A percentile compares a stretch with the other conserved stretches of the same genome.
These are phyloP conservation scores for Metschnikowia chrysomelidarum DNA, from an alignment of 805 yeast species.

Conservation along the genomic window DNA sequence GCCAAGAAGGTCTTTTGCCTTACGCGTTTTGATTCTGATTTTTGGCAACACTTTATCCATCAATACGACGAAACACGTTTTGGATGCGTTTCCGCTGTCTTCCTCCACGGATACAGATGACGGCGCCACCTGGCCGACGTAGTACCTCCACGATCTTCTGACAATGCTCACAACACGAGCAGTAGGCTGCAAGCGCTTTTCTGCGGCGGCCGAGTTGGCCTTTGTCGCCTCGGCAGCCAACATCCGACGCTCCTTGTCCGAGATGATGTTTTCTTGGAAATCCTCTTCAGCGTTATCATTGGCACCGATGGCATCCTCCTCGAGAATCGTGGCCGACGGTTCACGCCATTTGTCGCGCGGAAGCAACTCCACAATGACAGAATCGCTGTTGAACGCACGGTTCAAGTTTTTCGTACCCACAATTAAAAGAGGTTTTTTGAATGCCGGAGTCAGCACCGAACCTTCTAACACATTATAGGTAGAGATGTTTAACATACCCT, in stretches of 20 bases:
- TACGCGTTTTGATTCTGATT: conserved; percentile 81
- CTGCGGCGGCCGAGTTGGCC: conserved; percentile 47
- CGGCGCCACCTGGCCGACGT: conserved; percentile 90
- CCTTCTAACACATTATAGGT: conserved; percentile 91
- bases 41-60: conserved; percentile 90
- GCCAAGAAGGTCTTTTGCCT: conserved; percentile 78
- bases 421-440: conserved; percentile 77
- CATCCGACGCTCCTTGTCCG: conserved; percentile 68
- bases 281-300: conserved; percentile 60
- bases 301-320: conserved; percentile 63
- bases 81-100: conserved; percentile 60
- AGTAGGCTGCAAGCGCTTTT: conserved; percentile 74
- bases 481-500: conserved; percentile 77
- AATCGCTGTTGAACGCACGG: conserved; percentile 89
- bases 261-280: conserved; percentile 48
- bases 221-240: conserved; percentile 74
- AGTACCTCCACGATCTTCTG: conserved; percentile 92
- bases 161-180: conserved; percentile 86
- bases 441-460: conserved; percentile 63
- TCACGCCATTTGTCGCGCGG: conserved; percentile 87
- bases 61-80: conserved; percentile 77
- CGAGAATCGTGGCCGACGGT: conserved; percentile 76
- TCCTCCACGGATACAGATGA: conserved; percentile 59
- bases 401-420: conserved; percentile 83
- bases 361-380: conserved; percentile 83